Base-by-base conservation (phyloP, 2,329 filamentous ascomycete species). In the Fonsecaea nubica region DNA sequence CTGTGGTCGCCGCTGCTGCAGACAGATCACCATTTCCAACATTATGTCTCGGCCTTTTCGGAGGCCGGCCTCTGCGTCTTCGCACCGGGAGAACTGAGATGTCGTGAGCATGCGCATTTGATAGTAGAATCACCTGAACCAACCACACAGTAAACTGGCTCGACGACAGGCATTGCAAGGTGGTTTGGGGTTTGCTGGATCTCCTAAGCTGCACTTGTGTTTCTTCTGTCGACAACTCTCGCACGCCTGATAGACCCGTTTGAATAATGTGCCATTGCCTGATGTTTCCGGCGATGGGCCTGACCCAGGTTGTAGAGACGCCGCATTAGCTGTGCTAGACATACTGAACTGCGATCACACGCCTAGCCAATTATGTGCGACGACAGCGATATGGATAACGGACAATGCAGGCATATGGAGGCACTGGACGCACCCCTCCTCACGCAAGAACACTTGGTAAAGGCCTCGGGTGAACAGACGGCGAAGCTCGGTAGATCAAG, bases 161-260 rank as follows among this genome's bases (percentile, higher is more conserved):
- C 63, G 62, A n/a, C 63, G 57, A 62, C 63, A 65, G 40, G 63
- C 58, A 25, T 65, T 25, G 45, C 63, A 65, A 25, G 63, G 63
- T 13, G 12, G 36, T 40, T 52, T 61, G 18, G 63, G 63, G 1
- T 62, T 56, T 45, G 63, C 63, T 48, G 63, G 63, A 52, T 65
- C 63, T 42, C 62, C 62, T 15, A 65, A 33, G 38, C 58, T 65
- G 58, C 72, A 74, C 59, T 74, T 73, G 58, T 72, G 67, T 61
- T 74, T 74, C 65, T 71, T 73, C 52, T 67, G 68, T 35, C 71
- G 71, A 59, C 72, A 74, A 53, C 68, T 64, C 59, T 73, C 71
- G 52, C 72, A 74, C 10, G 72, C 72, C n/a, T 72, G 72, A 68
- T 72, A 74, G 13, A 72, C 71, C 10, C 72, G 58, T 32, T 58